Percentiles rank a stretch among this genome's conserved stretches.
These are phyloP conservation scores for Claviceps humidiphila DNA, from an alignment of 2,329 filamentous ascomycete genomes.

Conservation along the genomic window DNA sequence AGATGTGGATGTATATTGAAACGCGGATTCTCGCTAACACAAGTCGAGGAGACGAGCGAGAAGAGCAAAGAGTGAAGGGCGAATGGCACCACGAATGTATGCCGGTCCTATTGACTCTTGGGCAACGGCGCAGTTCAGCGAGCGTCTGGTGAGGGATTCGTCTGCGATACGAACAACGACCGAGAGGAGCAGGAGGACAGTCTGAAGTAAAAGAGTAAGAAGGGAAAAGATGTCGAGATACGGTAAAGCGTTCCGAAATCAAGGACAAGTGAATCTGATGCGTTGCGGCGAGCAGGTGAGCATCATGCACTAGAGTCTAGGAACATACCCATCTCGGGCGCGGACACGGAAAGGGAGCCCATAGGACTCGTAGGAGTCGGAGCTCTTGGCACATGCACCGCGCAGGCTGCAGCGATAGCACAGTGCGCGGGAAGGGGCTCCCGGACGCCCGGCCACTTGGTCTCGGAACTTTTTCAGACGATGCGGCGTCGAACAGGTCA, in stretches of 20 bases:
- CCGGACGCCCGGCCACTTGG: no score
- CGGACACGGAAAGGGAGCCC: background rate
- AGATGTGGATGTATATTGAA: background rate
- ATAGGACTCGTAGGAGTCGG: background rate
- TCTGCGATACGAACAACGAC: background rate
- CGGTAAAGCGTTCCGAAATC: no score
- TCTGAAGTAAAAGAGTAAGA: background rate
- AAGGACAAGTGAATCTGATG: no score
- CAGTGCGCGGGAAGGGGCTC: no score
- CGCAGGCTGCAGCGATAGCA: no score
- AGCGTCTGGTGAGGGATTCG: background rate
- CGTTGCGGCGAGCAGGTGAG: background rate
- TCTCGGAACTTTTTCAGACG: no score
- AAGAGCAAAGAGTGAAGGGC: background rate
- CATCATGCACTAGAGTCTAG: background rate
- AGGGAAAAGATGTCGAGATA: no score
- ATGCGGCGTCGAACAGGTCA: no score
- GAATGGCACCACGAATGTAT: no score
- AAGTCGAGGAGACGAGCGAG: background rate
- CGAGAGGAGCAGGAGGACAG: background rate
- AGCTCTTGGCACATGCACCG: background rate
- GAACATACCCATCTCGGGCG: no score
- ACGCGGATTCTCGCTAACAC: background rate
- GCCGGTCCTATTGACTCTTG: no score
- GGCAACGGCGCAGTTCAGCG: background rate